Evolutionary conservation across 164 flowering plant genomes (phyloP).

Genomic region (Liquidambar formosana): DNA sequence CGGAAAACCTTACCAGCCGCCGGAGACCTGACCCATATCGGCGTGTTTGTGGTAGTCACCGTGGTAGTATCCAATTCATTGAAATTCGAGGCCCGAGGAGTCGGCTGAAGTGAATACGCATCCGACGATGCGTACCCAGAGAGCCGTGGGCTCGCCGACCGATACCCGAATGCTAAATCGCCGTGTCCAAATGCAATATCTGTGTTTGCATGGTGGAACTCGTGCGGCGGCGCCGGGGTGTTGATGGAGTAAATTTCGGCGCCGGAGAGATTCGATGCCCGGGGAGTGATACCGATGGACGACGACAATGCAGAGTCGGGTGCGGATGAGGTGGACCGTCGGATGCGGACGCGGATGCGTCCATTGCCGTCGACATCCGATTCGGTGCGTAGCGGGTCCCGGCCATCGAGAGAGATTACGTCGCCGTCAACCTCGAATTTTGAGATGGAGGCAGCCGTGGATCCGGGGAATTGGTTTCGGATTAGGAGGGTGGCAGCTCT

Average conservation of each 20-base stretch:
- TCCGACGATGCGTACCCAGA: constrained; percentile 69
- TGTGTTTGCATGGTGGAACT: constrained; percentile 10
- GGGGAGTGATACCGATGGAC: constrained; percentile 46
- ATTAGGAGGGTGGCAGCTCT: constrained; percentile 49
- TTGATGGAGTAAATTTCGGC: constrained; percentile 56
- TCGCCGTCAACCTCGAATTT: constrained; percentile 54
- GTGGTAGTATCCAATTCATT: constrained; percentile 43
- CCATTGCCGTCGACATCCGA: constrained; percentile 51
- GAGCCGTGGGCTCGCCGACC: constrained; percentile 45
- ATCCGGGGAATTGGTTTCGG: constrained; percentile 43
- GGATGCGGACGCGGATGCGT: constrained; percentile 50
- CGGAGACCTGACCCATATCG: constrained; percentile 53
- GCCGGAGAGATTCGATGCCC: constrained; percentile 58
- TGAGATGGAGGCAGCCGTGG: constrained; percentile 47
- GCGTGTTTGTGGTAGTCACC: constrained; percentile 31
- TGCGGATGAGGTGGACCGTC: constrained; percentile 56
- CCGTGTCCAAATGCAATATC: constrained; percentile 26
- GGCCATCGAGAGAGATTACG: constrained; percentile 58
- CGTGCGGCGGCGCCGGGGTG: constrained; percentile 35
- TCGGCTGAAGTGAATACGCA: constrained; percentile 67
- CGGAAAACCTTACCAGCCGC: constrained; percentile 36
- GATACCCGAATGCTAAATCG: constrained; percentile 40
- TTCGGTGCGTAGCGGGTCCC: constrained; percentile 51
- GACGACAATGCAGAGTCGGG: constrained; percentile 41
- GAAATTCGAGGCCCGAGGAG: constrained; percentile 60